Percentiles rank a stretch among this genome's conserved stretches.
phyloP scores from a whole-genome alignment of 2,329 filamentous ascomycete genomes.

The Venturia oleaginea region DNA sequence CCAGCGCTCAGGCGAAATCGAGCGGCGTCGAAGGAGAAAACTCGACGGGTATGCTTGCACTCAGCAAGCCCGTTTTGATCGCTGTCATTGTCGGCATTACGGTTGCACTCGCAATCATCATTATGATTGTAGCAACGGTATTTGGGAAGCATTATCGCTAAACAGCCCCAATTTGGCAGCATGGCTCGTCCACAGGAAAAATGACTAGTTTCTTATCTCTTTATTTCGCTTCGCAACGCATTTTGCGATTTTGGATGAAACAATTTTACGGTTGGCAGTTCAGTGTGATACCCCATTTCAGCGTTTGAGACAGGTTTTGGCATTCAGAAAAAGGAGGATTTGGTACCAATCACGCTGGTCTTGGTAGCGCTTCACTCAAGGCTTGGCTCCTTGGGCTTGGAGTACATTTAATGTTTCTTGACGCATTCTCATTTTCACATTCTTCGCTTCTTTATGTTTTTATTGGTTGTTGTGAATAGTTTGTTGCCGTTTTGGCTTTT shows the following conservation, averaged over 20 bases:
- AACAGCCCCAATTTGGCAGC: not conserved
- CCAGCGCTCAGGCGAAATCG: not conserved
- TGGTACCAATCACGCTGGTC: not conserved
- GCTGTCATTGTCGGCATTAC: not conserved
- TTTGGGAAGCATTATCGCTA: constrained; percentile 7
- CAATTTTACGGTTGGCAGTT: not conserved
- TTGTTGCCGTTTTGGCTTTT: not conserved
- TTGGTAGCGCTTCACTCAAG: not conserved
- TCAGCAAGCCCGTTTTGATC: constrained; percentile 1
- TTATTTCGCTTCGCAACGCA: not conserved
- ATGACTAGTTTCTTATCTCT: not conserved
- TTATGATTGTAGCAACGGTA: not conserved
- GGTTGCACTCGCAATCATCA: not conserved
- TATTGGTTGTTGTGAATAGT: not conserved
- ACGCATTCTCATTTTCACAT: not conserved
- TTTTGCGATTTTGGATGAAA: not conserved
- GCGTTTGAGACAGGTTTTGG: not conserved
- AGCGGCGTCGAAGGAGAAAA: not conserved
- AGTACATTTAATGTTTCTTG: not conserved
- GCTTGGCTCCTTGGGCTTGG: not conserved
- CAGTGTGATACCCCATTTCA: not conserved
- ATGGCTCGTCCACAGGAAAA: not conserved
- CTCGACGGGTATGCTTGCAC: not conserved
- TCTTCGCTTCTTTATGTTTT: not conserved
- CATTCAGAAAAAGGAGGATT: not conserved